Evolutionary conservation across 1,139 yeast genomes (phyloP).

Genomic region (Diutina sp.): DNA sequence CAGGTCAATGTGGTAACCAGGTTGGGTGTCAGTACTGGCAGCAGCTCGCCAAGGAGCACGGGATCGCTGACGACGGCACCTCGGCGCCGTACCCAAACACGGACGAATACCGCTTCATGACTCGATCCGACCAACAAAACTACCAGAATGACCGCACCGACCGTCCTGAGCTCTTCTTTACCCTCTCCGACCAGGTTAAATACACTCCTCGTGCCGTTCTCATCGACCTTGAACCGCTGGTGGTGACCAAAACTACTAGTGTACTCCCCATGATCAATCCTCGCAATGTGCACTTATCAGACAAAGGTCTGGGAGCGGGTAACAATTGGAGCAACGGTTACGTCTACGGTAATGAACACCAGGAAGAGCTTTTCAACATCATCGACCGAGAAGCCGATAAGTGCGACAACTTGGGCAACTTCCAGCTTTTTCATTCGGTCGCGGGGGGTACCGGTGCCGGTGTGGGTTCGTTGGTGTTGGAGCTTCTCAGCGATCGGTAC

Average conservation of each 20-base stretch:
- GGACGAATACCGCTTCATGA: not conserved
- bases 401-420: slow-evolving; percentile 81
- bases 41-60: slow-evolving; percentile 81
- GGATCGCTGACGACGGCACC: slow-evolving; percentile 66
- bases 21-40: slow-evolving; percentile 91
- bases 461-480: slow-evolving; percentile 73
- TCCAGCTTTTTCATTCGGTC: slow-evolving; percentile 87
- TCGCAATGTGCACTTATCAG: slow-evolving; percentile 66
- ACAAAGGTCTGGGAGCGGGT: slow-evolving; percentile 85
- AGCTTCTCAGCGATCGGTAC: slow-evolving; percentile 67
- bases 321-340: slow-evolving; percentile 94
- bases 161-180: slow-evolving; percentile 76
- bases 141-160: slow-evolving; percentile 20
- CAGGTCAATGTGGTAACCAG: slow-evolving; percentile 94
- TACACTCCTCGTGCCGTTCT: slow-evolving; percentile 83
- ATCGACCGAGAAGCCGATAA: slow-evolving; percentile 86
- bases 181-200: slow-evolving; percentile 53
- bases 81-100: slow-evolving; percentile 13
- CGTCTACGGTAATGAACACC: slow-evolving; percentile 54
- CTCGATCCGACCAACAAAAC: not conserved
- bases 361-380: slow-evolving; percentile 67
- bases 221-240: slow-evolving; percentile 87
- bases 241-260: slow-evolving; percentile 44
- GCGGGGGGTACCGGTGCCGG: slow-evolving; percentile 99
- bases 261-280: slow-evolving; percentile 70